Evolutionary conservation across 202 grass and related monocot species (phyloP).

Genomic region (Carex arenaria): DNA sequence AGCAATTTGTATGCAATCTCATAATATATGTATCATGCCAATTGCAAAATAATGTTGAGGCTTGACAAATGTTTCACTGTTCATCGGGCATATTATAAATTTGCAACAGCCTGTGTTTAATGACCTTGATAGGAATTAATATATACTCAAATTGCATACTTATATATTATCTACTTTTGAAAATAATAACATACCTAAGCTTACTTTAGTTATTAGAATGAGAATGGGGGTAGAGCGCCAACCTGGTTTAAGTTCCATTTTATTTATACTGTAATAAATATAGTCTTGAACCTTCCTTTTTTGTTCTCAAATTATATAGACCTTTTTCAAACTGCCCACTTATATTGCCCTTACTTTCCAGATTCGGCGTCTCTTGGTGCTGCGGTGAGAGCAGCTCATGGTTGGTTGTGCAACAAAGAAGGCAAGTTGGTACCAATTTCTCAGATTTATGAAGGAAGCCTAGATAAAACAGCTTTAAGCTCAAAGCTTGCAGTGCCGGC

Average conservation of each 20-base stretch:
- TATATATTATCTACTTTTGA: background rate
- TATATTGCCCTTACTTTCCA: conserved; percentile 13
- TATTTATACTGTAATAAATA: background rate
- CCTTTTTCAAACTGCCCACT: background rate
- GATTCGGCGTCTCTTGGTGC: conserved; percentile 89
- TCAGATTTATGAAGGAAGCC: conserved; percentile 46
- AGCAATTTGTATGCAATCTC: no score
- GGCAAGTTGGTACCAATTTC: conserved; percentile 69
- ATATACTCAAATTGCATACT: background rate
- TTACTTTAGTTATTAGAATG: background rate
- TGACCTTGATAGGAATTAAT: background rate
- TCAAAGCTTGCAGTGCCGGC: conserved; percentile 48
- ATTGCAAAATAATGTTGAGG: no score
- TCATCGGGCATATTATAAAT: no score
- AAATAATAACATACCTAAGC: background rate
- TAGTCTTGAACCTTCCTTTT: background rate
- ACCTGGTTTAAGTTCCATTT: background rate
- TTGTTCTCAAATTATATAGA: background rate
- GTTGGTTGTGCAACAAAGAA: conserved; percentile 79
- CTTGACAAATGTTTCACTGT: no score
- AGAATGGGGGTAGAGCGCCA: background rate
- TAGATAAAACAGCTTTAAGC: conserved; percentile 66
- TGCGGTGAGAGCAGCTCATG: conserved; percentile 77
- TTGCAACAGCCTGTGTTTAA: background rate
- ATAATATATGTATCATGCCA: no score